Percentiles rank a stretch among this genome's conserved stretches.
Evolutionary conservation across 345 rosid genomes (phyloP).

Genomic region (Linum lewisii): DNA sequence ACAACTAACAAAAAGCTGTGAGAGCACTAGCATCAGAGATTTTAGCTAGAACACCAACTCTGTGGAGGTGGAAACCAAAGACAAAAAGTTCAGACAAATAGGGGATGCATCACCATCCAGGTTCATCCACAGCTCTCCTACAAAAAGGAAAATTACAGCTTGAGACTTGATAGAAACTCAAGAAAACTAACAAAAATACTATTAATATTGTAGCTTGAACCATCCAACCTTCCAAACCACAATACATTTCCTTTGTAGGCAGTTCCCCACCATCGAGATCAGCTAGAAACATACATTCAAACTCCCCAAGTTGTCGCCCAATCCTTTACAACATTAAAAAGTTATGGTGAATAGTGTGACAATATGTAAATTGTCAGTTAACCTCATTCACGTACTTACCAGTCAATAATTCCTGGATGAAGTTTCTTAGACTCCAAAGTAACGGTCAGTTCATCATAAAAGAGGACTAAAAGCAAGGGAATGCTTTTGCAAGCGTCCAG

Average conservation of each 20-base stretch:
- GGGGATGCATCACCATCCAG: conserved; percentile 84
- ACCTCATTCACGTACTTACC: conserved; percentile 32
- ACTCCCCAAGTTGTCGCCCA: conserved; percentile 64
- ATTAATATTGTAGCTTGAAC: not conserved
- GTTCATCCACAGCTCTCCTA: conserved; percentile 91
- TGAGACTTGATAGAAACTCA: conserved; percentile 5
- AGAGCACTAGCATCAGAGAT: no score
- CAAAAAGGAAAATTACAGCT: conserved; percentile 14
- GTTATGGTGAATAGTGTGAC: conserved; percentile 1
- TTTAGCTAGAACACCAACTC: conserved; percentile 32
- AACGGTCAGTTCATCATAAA: conserved; percentile 65
- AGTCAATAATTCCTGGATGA: conserved; percentile 63
- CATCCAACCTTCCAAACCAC: conserved; percentile 60
- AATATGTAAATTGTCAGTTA: conserved; percentile 5
- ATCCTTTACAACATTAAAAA: conserved; percentile 38
- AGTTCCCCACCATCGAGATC: conserved; percentile 61
- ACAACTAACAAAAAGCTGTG: conserved; percentile 11
- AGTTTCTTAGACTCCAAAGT: conserved; percentile 42
- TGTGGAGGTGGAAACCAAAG: conserved; percentile 48
- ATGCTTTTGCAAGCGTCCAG: conserved; percentile 61
- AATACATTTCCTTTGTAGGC: conserved; percentile 26
- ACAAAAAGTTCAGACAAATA: conserved; percentile 65
- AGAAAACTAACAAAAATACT: conserved; percentile 12
- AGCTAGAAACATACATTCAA: conserved; percentile 59
- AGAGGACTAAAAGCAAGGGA: conserved; percentile 41